phyloP scores from a whole-genome alignment of 495 filamentous ascomycete genomes.

The Hypoxylon intermedium region DNA sequence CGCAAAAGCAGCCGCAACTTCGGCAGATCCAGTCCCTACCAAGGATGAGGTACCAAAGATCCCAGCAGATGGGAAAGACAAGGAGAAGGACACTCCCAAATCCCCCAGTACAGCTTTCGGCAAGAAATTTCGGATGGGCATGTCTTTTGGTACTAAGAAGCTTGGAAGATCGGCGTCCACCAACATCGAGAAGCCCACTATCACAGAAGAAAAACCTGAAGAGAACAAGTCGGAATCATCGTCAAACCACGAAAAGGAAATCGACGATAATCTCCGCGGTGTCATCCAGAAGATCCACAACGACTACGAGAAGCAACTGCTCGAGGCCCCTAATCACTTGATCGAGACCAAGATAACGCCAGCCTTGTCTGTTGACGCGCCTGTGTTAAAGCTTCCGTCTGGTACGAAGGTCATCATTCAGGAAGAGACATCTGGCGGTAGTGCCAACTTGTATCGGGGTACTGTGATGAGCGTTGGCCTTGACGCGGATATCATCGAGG shows the following conservation, averaged over 20 bases:
- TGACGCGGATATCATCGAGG: conserved; percentile 84
- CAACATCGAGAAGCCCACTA: conserved; percentile 74
- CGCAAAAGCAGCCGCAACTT: conserved; percentile 43
- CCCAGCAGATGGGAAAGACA: conserved; percentile 63
- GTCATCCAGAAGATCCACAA: conserved; percentile 78
- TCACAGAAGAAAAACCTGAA: conserved; percentile 74
- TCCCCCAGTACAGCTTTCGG: conserved; percentile 73
- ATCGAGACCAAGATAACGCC: conserved; percentile 75
- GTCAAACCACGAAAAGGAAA: conserved; percentile 82
- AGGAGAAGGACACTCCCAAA: conserved; percentile 70
- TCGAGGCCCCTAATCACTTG: conserved; percentile 59
- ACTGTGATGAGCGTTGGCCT: conserved; percentile 77
- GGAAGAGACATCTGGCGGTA: conserved; percentile 90
- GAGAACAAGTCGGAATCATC: conserved; percentile 60
- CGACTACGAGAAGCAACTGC: conserved; percentile 74
- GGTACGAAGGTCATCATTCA: conserved; percentile 90
- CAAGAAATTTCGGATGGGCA: conserved; percentile 87
- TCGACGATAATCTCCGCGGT: conserved; percentile 83
- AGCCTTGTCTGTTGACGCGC: conserved; percentile 82
- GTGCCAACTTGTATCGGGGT: conserved; percentile 89
- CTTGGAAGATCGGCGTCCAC: conserved; percentile 75
- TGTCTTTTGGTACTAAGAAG: conserved; percentile 81
- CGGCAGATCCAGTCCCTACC: conserved; percentile 32
- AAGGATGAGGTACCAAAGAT: conserved; percentile 56
- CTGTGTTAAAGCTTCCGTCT: conserved; percentile 77